Conservation (phyloP, 345 rosid genomes). For the Dipteronia sinensis region DNA sequence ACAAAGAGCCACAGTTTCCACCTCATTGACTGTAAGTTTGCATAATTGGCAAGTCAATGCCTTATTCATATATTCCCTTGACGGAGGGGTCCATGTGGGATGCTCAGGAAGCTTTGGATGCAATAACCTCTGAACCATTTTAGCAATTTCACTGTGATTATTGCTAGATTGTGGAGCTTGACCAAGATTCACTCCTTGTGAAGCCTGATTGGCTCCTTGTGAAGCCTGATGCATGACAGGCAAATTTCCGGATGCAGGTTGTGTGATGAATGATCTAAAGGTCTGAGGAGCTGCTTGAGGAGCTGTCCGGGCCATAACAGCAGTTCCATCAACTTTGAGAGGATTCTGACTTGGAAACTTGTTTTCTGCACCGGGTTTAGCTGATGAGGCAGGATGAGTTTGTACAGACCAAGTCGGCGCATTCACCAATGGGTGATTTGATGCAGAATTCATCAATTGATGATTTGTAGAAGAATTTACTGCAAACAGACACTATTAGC, state of each 20-base stretch:
- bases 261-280: conserved; percentile 57
- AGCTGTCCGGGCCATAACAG: conserved; percentile 36
- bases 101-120: conserved; percentile 60
- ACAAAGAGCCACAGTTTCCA: conserved; percentile 76
- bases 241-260: conserved; percentile 50
- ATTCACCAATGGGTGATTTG: conserved; percentile 41
- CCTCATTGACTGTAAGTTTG: conserved; percentile 62
- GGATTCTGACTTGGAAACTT: conserved; percentile 50
- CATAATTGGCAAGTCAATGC: conserved; percentile 74
- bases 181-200: conserved; percentile 51
- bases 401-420: conserved; percentile 75
- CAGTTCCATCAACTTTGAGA: conserved; percentile 49
- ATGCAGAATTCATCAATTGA: conserved; percentile 48
- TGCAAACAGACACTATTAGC: conserved; percentile 35
- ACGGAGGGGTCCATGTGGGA: conserved; percentile 91
- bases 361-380: conserved; percentile 50
- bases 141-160: conserved; percentile 71
- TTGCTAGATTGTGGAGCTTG: conserved; percentile 45
- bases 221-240: conserved; percentile 55
- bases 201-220: conserved; percentile 55
- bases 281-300: conserved; percentile 54
- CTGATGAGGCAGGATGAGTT: conserved; percentile 50
- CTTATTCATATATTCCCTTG: conserved; percentile 87
- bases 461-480: conserved; percentile 61
- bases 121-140: conserved; percentile 65